Evolutionary conservation across 768 basidiomycete genomes (phyloP).

Genomic region (Lactifluus subvellereus): DNA sequence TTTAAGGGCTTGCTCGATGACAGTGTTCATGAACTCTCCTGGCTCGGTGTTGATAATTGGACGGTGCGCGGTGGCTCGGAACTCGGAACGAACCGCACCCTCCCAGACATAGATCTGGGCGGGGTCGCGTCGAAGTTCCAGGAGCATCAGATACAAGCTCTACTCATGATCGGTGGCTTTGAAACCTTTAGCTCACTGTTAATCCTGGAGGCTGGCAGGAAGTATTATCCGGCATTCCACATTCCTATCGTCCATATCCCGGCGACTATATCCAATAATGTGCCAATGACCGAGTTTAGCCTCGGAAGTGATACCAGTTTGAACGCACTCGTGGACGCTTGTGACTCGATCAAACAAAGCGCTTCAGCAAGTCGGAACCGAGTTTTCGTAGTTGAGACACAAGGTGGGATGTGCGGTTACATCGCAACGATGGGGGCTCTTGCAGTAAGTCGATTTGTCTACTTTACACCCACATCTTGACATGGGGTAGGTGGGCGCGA

Average conservation of each 20-base stretch:
- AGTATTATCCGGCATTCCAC: constrained; percentile 84
- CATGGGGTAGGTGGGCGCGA: constrained; percentile 72
- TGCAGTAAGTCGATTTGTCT: constrained; percentile 53
- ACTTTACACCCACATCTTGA: neutral
- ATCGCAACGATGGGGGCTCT: constrained; percentile 93
- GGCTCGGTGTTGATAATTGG: constrained; percentile 98
- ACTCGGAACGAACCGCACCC: constrained; percentile 89
- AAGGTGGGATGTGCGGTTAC: constrained; percentile 95
- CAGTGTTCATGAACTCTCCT: constrained; percentile 77
- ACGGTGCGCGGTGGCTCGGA: constrained; percentile 95
- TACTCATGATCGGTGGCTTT: constrained; percentile 93
- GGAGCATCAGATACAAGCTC: constrained; percentile 65
- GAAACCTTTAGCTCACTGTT: constrained; percentile 83
- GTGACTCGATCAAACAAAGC: constrained; percentile 98
- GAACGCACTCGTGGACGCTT: constrained; percentile 95
- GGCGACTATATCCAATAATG: constrained; percentile 97
- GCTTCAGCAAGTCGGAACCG: constrained; percentile 93
- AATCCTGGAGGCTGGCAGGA: constrained; percentile 73
- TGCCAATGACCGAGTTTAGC: constrained; percentile 94
- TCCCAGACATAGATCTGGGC: constrained; percentile 84
- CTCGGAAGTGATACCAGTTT: constrained; percentile 95
- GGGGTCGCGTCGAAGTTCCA: constrained; percentile 90
- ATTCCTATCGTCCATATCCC: constrained; percentile 96
- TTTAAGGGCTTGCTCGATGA: constrained; percentile 93
- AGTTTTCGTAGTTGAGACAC: constrained; percentile 97